These are phyloP conservation scores for Aegilops sharonensis DNA, from an alignment of 176 grass and related monocot genomes.

Conservation along the genomic window DNA sequence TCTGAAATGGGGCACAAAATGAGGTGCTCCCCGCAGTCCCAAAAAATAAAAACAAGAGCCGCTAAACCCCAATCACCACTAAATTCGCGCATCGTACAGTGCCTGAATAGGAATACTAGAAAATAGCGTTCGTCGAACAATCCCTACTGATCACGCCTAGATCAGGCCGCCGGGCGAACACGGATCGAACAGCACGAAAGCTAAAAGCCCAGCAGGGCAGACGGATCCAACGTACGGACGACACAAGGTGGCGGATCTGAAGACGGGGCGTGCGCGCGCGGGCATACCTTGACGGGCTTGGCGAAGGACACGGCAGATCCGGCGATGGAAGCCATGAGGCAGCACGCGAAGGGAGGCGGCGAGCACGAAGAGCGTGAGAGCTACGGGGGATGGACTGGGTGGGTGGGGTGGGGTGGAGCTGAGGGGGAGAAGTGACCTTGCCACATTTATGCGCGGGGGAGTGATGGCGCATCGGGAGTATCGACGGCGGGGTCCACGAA, in stretches of 20 bases:
- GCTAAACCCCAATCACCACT: not conserved
- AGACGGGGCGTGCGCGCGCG: not conserved
- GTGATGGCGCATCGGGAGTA: constrained; percentile 23
- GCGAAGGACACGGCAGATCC: constrained; percentile 46
- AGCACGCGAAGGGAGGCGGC: constrained; percentile 20
- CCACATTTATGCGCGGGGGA: not conserved
- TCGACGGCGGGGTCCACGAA: constrained; percentile 44
- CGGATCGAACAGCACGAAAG: not conserved
- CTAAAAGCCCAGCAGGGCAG: not conserved
- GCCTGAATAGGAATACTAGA: not conserved
- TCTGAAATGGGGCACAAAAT: not conserved
- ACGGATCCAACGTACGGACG: not conserved
- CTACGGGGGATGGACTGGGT: not conserved
- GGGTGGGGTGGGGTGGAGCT: not conserved
- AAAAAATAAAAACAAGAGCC: not conserved
- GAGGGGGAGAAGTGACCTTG: not conserved
- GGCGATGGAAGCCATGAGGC: constrained; percentile 47
- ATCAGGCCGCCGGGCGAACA: not conserved
- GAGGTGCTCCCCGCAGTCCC: not conserved
- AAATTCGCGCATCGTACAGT: not conserved
- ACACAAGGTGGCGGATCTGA: constrained; percentile 15
- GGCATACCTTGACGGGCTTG: constrained; percentile 43
- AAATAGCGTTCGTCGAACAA: not conserved
- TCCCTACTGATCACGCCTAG: not conserved
- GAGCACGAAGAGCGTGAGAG: constrained; percentile 48